Evolutionary conservation across 805 yeast genomes (phyloP).

Genomic region (Saccharomycopsis capsularis): DNA sequence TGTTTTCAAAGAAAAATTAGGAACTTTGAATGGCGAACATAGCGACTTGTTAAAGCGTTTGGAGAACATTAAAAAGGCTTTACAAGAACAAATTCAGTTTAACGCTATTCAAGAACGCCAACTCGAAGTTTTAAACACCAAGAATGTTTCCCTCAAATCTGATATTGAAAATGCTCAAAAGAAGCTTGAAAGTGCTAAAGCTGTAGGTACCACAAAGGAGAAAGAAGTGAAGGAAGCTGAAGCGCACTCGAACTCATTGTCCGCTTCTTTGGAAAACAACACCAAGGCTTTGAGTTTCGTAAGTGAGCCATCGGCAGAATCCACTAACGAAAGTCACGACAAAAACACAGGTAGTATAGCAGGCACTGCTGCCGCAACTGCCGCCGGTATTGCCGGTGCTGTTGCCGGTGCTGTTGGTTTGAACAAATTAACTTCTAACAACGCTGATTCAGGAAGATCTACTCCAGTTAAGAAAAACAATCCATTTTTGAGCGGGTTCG

Average conservation of each 20-base stretch:
- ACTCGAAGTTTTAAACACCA: slow-evolving; percentile 53
- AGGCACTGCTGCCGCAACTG: slow-evolving; percentile 28
- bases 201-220: slow-evolving; percentile 16
- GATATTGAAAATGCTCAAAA: slow-evolving; percentile 36
- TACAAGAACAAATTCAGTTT: slow-evolving; percentile 56
- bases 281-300: slow-evolving; percentile 7
- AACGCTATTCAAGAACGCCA: slow-evolving; percentile 64
- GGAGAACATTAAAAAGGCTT: slow-evolving; percentile 44
- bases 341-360: too few species aligned
- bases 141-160: slow-evolving; percentile 36
- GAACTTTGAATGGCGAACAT: slow-evolving; percentile 58
- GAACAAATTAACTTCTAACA: not conserved
- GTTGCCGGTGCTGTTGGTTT: slow-evolving; percentile 24
- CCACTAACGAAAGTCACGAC: slow-evolving; percentile 18
- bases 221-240: not conserved
- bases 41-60: slow-evolving; percentile 51
- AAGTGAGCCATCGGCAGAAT: not conserved
- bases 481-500: slow-evolving; percentile 13
- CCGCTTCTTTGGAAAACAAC: not conserved
- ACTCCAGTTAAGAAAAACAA: slow-evolving; percentile 10
- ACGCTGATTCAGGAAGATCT: slow-evolving; percentile 2
- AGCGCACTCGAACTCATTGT: not conserved
- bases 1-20: slow-evolving; percentile 60
- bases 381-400: slow-evolving; percentile 27
- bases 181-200: slow-evolving; percentile 34